Conservation (phyloP, 2,329 filamentous ascomycete genomes). For the Xylogone sp. region DNA sequence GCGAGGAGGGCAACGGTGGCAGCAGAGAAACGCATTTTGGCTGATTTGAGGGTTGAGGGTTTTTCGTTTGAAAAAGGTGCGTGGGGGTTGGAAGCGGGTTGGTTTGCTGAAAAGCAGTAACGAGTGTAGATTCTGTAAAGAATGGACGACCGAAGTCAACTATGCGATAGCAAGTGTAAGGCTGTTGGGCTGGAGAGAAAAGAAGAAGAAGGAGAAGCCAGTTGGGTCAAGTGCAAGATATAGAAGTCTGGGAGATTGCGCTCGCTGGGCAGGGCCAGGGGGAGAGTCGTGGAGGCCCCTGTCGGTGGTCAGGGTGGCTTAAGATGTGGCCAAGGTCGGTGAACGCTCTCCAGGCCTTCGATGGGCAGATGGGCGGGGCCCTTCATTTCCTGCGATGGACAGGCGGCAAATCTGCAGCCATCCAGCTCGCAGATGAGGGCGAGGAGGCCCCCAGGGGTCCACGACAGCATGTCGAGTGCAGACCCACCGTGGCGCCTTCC, state of each 20-base stretch:
- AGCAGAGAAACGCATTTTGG: constrained; percentile 36
- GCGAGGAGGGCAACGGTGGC: constrained; percentile 29
- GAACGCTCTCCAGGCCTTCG: neutral
- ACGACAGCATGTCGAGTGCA: too few species aligned
- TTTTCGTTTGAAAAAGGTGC: constrained; percentile 7
- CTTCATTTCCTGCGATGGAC: constrained; percentile 2
- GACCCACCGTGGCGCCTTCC: too few species aligned
- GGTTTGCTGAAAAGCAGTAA: constrained; percentile 17
- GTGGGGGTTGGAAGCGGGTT: constrained; percentile 2
- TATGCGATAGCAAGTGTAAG: constrained; percentile 14
- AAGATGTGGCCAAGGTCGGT: too few species aligned
- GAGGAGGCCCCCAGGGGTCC: too few species aligned
- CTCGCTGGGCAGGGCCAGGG: constrained; percentile 1
- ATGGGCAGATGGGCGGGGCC: constrained; percentile 2
- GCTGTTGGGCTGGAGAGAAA: constrained; percentile 18
- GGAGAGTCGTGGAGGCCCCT: neutral
- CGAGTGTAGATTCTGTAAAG: constrained; percentile 21
- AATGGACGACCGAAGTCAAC: constrained; percentile 29
- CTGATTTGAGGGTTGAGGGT: constrained; percentile 14
- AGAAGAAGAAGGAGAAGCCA: constrained; percentile 6
- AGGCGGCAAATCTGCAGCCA: constrained; percentile 10
- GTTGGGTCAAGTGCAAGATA: constrained; percentile 7
- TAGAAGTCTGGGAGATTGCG: constrained; percentile 18
- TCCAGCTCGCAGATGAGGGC: neutral
- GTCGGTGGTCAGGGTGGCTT: too few species aligned